phyloP scores from a whole-genome alignment of 2,329 filamentous ascomycete species.

The Bisporella sp. region DNA sequence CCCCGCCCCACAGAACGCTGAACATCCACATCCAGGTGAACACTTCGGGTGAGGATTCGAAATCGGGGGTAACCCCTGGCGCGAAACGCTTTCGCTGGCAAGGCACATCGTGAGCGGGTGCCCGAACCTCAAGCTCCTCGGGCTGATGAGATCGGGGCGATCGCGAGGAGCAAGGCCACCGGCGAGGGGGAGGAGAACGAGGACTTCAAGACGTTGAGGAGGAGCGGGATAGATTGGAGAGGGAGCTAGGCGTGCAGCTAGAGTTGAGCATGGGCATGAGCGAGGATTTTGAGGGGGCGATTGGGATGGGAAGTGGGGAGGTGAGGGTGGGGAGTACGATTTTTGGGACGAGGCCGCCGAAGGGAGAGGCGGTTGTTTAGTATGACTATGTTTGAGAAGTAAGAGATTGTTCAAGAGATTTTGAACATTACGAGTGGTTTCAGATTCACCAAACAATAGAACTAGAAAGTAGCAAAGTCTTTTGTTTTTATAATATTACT shows the following conservation, averaged over 20 bases:
- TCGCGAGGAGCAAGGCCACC: constrained; percentile 71
- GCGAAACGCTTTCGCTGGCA: constrained; percentile 58
- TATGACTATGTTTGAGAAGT: no score
- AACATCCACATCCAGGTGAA: constrained; percentile 87
- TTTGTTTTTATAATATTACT: no score
- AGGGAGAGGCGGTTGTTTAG: constrained; percentile 14
- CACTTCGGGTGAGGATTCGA: constrained; percentile 80
- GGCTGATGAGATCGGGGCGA: constrained; percentile 95
- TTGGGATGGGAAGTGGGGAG: constrained; percentile 76
- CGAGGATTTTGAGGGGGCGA: constrained; percentile 86
- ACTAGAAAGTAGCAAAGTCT: no score
- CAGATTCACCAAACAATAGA: no score
- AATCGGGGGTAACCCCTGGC: constrained; percentile 72
- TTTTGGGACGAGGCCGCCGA: constrained; percentile 69
- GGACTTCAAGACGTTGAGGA: constrained; percentile 70
- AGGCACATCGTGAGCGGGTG: constrained; percentile 63
- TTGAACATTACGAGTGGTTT: no score
- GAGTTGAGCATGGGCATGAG: constrained; percentile 99
- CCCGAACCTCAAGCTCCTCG: constrained; percentile 66
- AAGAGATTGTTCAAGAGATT: no score
- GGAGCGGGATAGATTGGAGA: constrained; percentile 63
- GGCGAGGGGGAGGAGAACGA: constrained; percentile 79
- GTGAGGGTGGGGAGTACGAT: constrained; percentile 92
- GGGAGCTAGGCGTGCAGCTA: constrained; percentile 56
- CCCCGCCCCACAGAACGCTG: constrained; percentile 27